Conservation (phyloP, 2,329 filamentous ascomycete species). For the Paracoccidioides brasiliensis region DNA sequence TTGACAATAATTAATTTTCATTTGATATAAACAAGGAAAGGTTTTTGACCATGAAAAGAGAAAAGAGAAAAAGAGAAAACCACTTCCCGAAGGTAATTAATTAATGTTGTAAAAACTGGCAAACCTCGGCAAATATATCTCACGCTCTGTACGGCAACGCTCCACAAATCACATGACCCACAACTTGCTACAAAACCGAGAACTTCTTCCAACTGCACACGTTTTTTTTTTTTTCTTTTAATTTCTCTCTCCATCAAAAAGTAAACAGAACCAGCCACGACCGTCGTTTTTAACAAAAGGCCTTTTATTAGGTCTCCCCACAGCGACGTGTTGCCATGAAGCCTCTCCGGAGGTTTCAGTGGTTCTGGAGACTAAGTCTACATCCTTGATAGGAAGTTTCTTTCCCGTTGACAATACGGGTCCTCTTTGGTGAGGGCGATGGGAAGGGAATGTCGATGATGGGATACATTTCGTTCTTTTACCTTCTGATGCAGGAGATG, state of each 20-base stretch:
- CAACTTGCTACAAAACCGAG: slow-evolving; percentile 18
- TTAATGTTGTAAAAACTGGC: too few relatives aligned
- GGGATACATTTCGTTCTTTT: slow-evolving; percentile 38
- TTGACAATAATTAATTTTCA: neutral
- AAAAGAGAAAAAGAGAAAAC: neutral
- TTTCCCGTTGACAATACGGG: slow-evolving; percentile 42
- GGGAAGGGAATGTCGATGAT: slow-evolving; percentile 58
- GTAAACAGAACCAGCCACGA: slow-evolving; percentile 55
- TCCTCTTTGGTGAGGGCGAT: slow-evolving; percentile 60
- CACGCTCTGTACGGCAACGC: neutral
- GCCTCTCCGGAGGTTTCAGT: slow-evolving; percentile 34
- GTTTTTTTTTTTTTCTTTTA: slow-evolving; percentile 20
- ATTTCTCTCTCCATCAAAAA: slow-evolving; percentile 43
- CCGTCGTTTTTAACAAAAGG: slow-evolving; percentile 38
- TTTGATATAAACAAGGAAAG: neutral
- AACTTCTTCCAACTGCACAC: neutral
- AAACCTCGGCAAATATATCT: slow-evolving; percentile 12
- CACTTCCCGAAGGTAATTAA: too few relatives aligned
- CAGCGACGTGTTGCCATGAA: slow-evolving; percentile 58
- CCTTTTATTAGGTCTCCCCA: slow-evolving; percentile 18
- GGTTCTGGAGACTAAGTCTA: slow-evolving; percentile 50
- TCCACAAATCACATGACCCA: slow-evolving; percentile 19
- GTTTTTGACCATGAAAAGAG: neutral
- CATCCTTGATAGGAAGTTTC: slow-evolving; percentile 57
- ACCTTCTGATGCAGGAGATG: neutral